A percentile compares a stretch with the other conserved stretches of the same genome.
Evolutionary conservation across 306 rosid species (phyloP).

Genomic region (Corylus americana): DNA sequence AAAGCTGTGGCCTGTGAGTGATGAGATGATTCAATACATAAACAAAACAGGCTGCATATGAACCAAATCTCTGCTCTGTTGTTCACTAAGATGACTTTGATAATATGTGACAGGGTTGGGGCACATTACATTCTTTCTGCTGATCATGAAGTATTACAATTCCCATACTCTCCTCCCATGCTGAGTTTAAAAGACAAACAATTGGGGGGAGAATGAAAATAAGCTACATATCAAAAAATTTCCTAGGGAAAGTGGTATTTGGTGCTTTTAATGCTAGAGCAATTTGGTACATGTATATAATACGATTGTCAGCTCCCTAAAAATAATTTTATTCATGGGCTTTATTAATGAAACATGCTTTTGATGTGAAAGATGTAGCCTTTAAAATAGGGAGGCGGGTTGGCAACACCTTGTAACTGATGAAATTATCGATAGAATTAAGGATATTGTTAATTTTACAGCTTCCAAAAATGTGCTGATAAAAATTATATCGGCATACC

Average conservation of each 20-base stretch:
- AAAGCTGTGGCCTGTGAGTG: background rate
- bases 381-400: background rate
- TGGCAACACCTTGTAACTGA: background rate
- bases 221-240: background rate
- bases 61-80: background rate
- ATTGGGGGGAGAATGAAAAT: too few species aligned
- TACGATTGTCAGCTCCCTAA: too few species aligned
- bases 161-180: too few species aligned
- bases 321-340: background rate
- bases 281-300: background rate
- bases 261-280: background rate
- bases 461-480: background rate
- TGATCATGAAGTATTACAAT: too few species aligned
- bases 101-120: background rate
- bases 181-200: too few species aligned
- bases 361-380: background rate
- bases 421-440: background rate
- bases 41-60: background rate
- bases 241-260: background rate
- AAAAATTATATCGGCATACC: background rate
- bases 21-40: background rate
- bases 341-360: background rate
- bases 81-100: background rate
- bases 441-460: background rate
- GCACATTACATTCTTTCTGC: too few species aligned